Base-by-base conservation (phyloP, 2,329 filamentous ascomycete genomes). In the Phaeosphaeria sp. region DNA sequence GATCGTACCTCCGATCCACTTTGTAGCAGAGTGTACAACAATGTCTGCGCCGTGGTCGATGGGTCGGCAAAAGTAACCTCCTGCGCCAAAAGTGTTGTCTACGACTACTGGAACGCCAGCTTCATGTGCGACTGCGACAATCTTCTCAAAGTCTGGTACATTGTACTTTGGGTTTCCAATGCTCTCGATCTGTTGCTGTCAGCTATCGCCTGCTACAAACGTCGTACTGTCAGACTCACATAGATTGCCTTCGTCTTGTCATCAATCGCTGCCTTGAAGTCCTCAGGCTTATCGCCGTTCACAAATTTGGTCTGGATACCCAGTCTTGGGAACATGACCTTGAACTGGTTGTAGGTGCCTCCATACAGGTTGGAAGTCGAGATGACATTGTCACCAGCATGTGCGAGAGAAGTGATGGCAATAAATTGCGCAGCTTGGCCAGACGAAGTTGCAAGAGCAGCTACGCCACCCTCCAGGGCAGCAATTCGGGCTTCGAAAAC, bases 261-360 rank as follows among this genome's bases (percentile, higher is more conserved):
- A 75, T 97, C 93, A 74, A 97, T 97, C 53, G 89, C 87, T 47
- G 88, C 87, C 39, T 86, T 89, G 72, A 97, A 90, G 70, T 93
- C 92, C 67, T 89, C 89, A 15, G 91, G 82, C 57, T 87, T 88
- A 78, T 97, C 93, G 45, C 92, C 91, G 54, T 88, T 83, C 71
- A 97, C 86, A 69, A 97, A 97, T 81, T 93, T 96, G 73, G 92
- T 95, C 43, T 83, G 83, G 74, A 98, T 93, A 60, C 94, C 94
- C 46, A 97, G 80, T n/a, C 93, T 87, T 6, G 92, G 90, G 55
- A 97, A 83, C 66, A 92, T 86, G 46, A 97, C 93, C 81, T 97
- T 97, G 81, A 97, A 88, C 82, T 97, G 94, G 81, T 98, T 97
- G 83, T 97, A 97, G 17, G 94, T 97, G 76, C 93, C 93, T 65